phyloP scores from a whole-genome alignment of 225 moss, liverwort and hornwort genomes.

The Pseudoscleropodium purum region DNA sequence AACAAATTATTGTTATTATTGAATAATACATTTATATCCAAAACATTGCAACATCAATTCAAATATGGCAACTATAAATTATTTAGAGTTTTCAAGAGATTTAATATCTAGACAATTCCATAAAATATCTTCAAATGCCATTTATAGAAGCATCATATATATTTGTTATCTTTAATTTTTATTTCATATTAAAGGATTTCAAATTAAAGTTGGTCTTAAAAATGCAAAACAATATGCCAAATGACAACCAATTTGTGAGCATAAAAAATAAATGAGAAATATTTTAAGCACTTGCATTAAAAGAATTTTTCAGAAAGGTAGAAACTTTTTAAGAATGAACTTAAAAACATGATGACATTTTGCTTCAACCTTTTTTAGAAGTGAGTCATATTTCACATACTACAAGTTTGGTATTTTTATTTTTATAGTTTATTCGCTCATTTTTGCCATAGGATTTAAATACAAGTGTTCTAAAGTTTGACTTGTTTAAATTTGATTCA shows the following conservation, averaged over 20 bases:
- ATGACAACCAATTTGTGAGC: not conserved
- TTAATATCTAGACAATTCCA: not conserved
- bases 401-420: too few relatives aligned
- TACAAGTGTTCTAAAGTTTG: not conserved
- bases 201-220: too few relatives aligned
- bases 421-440: not conserved
- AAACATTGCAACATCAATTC: not conserved
- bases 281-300: not conserved
- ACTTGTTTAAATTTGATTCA: too few relatives aligned
- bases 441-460: not conserved
- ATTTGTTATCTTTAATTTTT: not conserved
- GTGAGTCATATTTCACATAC: fast-evolving
- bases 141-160: not conserved
- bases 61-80: not conserved
- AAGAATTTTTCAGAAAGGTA: not conserved
- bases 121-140: not conserved
- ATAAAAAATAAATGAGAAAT: not conserved
- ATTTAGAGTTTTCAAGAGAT: not conserved
- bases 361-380: not conserved
- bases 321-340: not conserved
- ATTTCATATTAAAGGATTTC: not conserved
- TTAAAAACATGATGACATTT: not conserved
- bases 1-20: not conserved
- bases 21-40: not conserved
- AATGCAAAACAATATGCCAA: not conserved